Percentiles rank a stretch among this genome's conserved stretches.
phyloP scores from a whole-genome alignment of 208 protist genomes.

The Leishmania major region DNA sequence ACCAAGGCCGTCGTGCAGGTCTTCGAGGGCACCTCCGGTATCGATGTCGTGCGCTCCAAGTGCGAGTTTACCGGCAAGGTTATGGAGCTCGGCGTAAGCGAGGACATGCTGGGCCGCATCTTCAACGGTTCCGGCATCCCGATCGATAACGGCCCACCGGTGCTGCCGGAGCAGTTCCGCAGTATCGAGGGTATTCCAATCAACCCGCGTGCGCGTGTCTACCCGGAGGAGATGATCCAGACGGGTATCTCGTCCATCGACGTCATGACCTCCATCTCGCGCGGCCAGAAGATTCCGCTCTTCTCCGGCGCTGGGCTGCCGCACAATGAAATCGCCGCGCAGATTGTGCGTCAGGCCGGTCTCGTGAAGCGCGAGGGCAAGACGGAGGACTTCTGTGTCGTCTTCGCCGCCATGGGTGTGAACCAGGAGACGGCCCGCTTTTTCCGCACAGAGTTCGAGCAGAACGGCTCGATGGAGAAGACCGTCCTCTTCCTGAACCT shows the following conservation, averaged over 20 bases:
- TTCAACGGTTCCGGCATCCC: constrained; percentile 99
- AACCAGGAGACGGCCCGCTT: constrained; percentile 99
- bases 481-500: constrained; percentile 98
- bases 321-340: constrained; percentile 99
- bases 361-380: constrained; percentile 95
- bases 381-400: constrained; percentile 99
- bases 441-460: constrained; percentile 99
- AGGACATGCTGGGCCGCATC: constrained; percentile 99
- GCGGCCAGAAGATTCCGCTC: constrained; percentile 99
- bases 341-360: constrained; percentile 99
- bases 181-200: constrained; percentile 99
- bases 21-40: constrained; percentile 99
- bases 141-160: constrained; percentile 98
- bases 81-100: constrained; percentile 98
- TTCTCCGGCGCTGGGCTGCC: constrained; percentile 99
- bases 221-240: constrained; percentile 99
- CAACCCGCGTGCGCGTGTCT: constrained; percentile 99
- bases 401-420: constrained; percentile 99
- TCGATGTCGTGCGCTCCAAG: constrained; percentile 96
- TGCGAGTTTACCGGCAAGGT: constrained; percentile 99
- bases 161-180: constrained; percentile 99
- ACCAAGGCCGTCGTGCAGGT: constrained; percentile 99
- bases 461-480: constrained; percentile 99
- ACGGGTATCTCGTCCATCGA: constrained; percentile 99
- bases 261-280: constrained; percentile 99